Base-by-base conservation (phyloP, 306 rosid species). In the Casuarina equisetifolia region DNA sequence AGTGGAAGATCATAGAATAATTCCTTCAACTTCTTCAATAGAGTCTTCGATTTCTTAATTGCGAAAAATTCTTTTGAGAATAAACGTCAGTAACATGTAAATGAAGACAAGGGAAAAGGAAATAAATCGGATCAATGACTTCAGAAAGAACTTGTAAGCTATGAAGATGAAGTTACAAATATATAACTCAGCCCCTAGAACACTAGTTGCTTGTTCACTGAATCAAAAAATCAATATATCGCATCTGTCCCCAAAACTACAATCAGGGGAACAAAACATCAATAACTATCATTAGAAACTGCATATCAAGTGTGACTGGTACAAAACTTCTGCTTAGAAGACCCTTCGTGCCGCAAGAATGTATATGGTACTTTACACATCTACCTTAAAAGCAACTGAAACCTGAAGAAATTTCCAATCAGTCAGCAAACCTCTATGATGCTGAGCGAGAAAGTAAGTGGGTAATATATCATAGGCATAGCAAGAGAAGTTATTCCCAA, bases 321-420 rank as follows among this genome's bases (percentile, higher is more conserved):
- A 48, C 57, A 79, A 61, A 69, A 58, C 20, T 61, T 76, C 69
- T 35, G 73, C 76, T 70, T 40, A 52, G 25, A 51, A 25, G 44
- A 45, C 40, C 69, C 83, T 54, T 83, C 74, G 73, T 32, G 54
- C 68, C 84, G 72, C 78, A 72, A 51, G 73, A 75, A 83, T 52
- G 69, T 25, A 68, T 73, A 81, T 59, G 73, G 5, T 70, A 63
- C 49, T 84, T 67, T 77, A 78, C 77, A 84, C 85, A 77, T 74
- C 66, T 73, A 74, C 62, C 77, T 63, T 42, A 43, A 76, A 53
- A 81, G 44, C 75, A 80, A 77, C 40, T 75, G 82, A 74, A 74
- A 72, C 85, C 85, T 84, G 81, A 52, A 59, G 53, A 72, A 62
- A 69, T 32, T n/a, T 61, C 13, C 36, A 39, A 48, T 13, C 42